Conservation (phyloP, 2,329 filamentous ascomycete genomes). For the Phaeosphaeriaceae sp. region DNA sequence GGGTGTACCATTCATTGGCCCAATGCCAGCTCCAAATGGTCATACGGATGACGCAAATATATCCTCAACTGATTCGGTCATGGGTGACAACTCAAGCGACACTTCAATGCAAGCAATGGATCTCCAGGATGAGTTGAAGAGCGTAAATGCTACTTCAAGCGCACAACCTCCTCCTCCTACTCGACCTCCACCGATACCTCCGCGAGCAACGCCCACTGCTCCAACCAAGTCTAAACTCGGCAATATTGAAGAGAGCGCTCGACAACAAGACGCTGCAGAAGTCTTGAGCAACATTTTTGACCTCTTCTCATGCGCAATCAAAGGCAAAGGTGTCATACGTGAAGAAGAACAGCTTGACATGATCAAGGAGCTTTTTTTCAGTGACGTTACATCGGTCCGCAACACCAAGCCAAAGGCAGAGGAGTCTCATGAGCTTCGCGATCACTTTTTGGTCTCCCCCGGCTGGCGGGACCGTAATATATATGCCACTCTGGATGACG, state of each 20-base stretch:
- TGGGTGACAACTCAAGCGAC: constrained; percentile 31
- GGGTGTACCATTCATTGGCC: constrained; percentile 54
- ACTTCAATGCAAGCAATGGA: constrained; percentile 30
- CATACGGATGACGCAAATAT: constrained; percentile 5
- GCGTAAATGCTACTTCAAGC: constrained; percentile 6
- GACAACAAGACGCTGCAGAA: constrained; percentile 93
- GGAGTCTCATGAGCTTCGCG: constrained; percentile 63
- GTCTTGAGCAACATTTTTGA: constrained; percentile 93
- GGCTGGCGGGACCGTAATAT: constrained; percentile 68
- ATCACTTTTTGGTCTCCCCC: constrained; percentile 68
- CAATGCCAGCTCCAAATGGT: constrained; percentile 48
- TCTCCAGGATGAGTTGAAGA: constrained; percentile 5
- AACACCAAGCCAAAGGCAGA: constrained; percentile 40
- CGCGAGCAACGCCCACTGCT: constrained; percentile 50
- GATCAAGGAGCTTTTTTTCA: constrained; percentile 62
- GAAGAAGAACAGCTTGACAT: constrained; percentile 81
- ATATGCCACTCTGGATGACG: constrained; percentile 82
- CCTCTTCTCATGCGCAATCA: constrained; percentile 87
- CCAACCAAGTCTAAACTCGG: constrained; percentile 45
- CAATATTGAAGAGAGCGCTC: constrained; percentile 64
- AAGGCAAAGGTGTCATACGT: constrained; percentile 67
- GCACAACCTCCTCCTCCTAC: constrained; percentile 47
- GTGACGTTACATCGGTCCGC: constrained; percentile 56
- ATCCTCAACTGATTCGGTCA: constrained; percentile 28
- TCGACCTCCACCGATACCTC: constrained; percentile 65